phyloP scores from a whole-genome alignment of 495 filamentous ascomycete species.

The Bryoglossum gracile region DNA sequence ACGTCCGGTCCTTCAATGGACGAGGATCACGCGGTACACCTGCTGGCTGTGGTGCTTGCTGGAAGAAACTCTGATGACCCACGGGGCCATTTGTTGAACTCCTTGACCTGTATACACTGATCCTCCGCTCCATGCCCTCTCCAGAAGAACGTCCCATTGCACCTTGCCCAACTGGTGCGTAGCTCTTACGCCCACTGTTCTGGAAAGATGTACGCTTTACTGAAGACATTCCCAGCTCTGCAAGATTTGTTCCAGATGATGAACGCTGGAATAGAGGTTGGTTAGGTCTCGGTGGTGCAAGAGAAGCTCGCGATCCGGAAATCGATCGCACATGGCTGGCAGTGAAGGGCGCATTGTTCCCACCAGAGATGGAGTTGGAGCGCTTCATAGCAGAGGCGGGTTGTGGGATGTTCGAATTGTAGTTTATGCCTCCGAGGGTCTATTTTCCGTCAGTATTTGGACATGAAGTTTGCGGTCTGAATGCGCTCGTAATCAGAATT shows the following conservation, averaged over 20 bases:
- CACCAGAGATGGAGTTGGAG: slow-evolving; percentile 69
- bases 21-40: slow-evolving; percentile 83
- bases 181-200: slow-evolving; percentile 59
- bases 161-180: slow-evolving; percentile 63
- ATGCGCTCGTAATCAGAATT: too few species aligned
- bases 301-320: slow-evolving; percentile 78
- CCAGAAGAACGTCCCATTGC: slow-evolving; percentile 41
- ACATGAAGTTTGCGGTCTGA: too few species aligned
- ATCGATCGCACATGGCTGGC: slow-evolving; percentile 67
- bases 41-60: slow-evolving; percentile 68
- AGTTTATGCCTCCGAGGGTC: slow-evolving; percentile 65
- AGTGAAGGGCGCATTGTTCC: slow-evolving; percentile 56
- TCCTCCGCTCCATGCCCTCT: slow-evolving; percentile 58
- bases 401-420: slow-evolving; percentile 64
- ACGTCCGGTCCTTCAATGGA: slow-evolving; percentile 73
- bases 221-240: slow-evolving; percentile 71
- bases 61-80: slow-evolving; percentile 85
- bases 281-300: slow-evolving; percentile 68
- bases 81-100: slow-evolving; percentile 46
- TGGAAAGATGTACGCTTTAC: slow-evolving; percentile 80
- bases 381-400: slow-evolving; percentile 92
- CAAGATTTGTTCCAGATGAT: slow-evolving; percentile 68
- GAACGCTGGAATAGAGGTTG: slow-evolving; percentile 80
- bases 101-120: slow-evolving; percentile 76
- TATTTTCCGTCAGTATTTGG: too few species aligned